Evolutionary conservation across 805 yeast species (phyloP).

Genomic region (Metschnikowia proteae): DNA sequence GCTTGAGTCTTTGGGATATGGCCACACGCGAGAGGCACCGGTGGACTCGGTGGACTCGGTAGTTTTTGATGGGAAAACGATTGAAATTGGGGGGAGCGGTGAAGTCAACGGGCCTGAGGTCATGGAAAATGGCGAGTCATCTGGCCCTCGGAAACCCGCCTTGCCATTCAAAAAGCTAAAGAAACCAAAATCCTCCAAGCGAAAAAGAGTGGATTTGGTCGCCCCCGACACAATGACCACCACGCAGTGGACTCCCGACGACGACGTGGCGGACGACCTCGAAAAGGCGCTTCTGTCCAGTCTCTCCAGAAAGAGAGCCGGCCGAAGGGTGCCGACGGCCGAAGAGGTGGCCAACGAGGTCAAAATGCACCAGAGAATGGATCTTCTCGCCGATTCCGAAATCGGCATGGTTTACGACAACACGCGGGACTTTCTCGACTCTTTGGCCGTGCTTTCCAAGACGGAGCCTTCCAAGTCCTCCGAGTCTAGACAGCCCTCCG

Average conservation of each 20-base stretch:
- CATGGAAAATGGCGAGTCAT: no score
- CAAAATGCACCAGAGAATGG: slow-evolving; percentile 19
- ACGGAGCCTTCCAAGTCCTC: not conserved
- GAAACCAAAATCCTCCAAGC: slow-evolving; percentile 3
- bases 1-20: slow-evolving; percentile 8
- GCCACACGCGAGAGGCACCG: slow-evolving; percentile 1
- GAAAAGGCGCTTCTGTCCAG: slow-evolving; percentile 29
- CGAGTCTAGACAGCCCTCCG: no score
- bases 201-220: slow-evolving; percentile 21
- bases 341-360: slow-evolving; percentile 40
- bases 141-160: not conserved
- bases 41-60: slow-evolving; percentile 4
- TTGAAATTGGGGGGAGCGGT: not conserved
- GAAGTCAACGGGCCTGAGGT: no score
- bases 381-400: slow-evolving; percentile 15
- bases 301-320: slow-evolving; percentile 25
- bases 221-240: slow-evolving; percentile 26
- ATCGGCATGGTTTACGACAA: slow-evolving; percentile 28
- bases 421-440: slow-evolving; percentile 38
- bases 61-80: slow-evolving; percentile 11
- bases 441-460: slow-evolving; percentile 9
- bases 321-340: slow-evolving; percentile 26
- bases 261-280: slow-evolving; percentile 30
- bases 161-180: slow-evolving; percentile 31
- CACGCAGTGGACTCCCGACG: slow-evolving; percentile 17